Base-by-base conservation (phyloP, 2,329 filamentous ascomycete species). In the Colletotrichum limetticola region DNA sequence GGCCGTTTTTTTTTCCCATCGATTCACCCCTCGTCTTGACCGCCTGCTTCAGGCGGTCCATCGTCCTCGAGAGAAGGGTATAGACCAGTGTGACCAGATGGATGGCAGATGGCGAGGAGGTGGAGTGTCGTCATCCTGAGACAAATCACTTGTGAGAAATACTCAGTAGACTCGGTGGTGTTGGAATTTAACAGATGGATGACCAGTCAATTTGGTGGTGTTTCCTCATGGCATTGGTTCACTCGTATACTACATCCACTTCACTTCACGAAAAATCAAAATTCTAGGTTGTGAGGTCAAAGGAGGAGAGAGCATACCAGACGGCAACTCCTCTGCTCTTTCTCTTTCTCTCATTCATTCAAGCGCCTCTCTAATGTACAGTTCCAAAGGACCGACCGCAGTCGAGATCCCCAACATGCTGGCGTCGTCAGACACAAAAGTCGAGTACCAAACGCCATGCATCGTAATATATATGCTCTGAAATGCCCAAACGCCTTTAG, bases 401-500 rank as follows among this genome's bases (percentile, higher is more conserved):
- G 49, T 52, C 66, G 9, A 49, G 24, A 57, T 42, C 60, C 61
- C 22, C 61, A 42, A 42, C 28, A 71, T 70, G 60, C 66, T 56
- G 37, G 35, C 65, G 61, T 35, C 55, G 12, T 35, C 14, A 28
- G 24, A 46, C 42, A 72, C 16, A 35, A 22, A 11, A 49, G 28
- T 66, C 46, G 37, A 46, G 24, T 30, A 56, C 19, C 42, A 49
- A n/a, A 65, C 32, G 32, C 60, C 35, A 73, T 71, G 67, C 61
- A 65, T 69, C 56, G 24, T 53, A n/a, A 56, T 35, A 56, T 30
- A 62, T 37, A 73, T 71, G 61, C 49, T 53, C 63, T 57, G 32
- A 69, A 60, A 52, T 62, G 63, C 61, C 64, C 56, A 65, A 74
- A 74, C 72, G 69, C 72, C 72, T 37, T 37, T 16, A 55, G 35